Percentiles rank a stretch among this genome's conserved stretches.
Conservation (phyloP, 2,329 filamentous ascomycete genomes). For the Torrubiella hemipterigena region DNA sequence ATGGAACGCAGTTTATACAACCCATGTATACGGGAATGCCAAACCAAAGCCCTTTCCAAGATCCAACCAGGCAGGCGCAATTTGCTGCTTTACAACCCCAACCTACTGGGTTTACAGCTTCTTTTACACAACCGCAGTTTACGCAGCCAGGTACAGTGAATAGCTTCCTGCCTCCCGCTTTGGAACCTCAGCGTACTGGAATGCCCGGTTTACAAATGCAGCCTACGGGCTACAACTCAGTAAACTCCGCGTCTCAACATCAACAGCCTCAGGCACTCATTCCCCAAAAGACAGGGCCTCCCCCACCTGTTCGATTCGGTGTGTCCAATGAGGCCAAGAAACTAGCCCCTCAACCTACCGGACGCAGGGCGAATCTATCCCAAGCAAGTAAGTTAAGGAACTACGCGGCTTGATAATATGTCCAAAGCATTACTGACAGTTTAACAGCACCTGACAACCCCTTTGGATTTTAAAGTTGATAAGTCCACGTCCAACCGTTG, state of each 20-base stretch:
- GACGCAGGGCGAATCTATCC: slow-evolving; percentile 76
- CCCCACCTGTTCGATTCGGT: slow-evolving; percentile 83
- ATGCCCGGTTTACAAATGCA: slow-evolving; percentile 35
- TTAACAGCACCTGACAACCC: slow-evolving; percentile 39
- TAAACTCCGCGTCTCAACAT: slow-evolving; percentile 29
- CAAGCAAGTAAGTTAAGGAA: slow-evolving; percentile 94
- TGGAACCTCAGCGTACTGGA: slow-evolving; percentile 49
- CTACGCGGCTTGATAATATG: neutral
- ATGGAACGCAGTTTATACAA: slow-evolving; percentile 27
- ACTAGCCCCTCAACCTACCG: slow-evolving; percentile 75
- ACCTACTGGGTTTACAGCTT: slow-evolving; percentile 46
- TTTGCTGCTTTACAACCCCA: slow-evolving; percentile 45
- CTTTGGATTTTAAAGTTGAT: slow-evolving; percentile 37
- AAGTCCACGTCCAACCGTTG: too few relatives aligned
- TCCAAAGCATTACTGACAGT: slow-evolving; percentile 8
- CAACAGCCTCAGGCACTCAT: slow-evolving; percentile 31
- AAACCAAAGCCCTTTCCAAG: slow-evolving; percentile 25
- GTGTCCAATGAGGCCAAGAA: slow-evolving; percentile 62
- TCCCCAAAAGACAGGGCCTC: slow-evolving; percentile 46
- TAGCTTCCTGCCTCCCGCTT: slow-evolving; percentile 42
- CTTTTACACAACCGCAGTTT: slow-evolving; percentile 34
- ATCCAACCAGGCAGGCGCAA: slow-evolving; percentile 24
- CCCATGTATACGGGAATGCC: slow-evolving; percentile 36
- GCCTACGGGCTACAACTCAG: slow-evolving; percentile 37
- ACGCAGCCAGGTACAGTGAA: slow-evolving; percentile 35